Percentiles rank a stretch among this genome's conserved stretches.
Evolutionary conservation across 148 eudicot species (phyloP).

Genomic region (Persicaria maculosa): DNA sequence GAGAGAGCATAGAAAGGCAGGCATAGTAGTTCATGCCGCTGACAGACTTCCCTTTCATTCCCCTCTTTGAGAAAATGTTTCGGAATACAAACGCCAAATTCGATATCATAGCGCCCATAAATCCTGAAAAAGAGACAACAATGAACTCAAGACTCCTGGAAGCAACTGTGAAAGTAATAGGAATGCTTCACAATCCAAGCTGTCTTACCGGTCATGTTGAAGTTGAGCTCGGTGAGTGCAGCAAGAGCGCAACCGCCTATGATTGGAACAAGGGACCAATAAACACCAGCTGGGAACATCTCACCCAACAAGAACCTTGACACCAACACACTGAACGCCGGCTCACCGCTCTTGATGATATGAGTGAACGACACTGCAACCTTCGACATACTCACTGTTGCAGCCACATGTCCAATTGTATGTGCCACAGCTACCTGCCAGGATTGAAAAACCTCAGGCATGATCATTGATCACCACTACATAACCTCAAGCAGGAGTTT

Average conservation of each 20-base stretch:
- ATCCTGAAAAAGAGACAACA: conserved; percentile 40
- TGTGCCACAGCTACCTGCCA: conserved; percentile 93
- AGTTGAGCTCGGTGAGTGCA: conserved; percentile 91
- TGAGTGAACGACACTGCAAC: conserved; percentile 97
- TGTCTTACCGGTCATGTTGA: conserved; percentile 80
- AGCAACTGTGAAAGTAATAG: background rate
- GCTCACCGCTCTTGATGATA: conserved; percentile 94
- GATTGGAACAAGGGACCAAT: conserved; percentile 79
- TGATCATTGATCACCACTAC: too few relatives aligned
- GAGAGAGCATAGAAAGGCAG: conserved; percentile 66
- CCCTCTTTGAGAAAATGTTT: conserved; percentile 80
- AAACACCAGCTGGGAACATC: conserved; percentile 65
- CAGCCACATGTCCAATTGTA: conserved; percentile 96
- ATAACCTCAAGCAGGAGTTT: too few relatives aligned
- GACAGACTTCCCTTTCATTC: conserved; percentile 83
- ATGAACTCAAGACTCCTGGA: conserved; percentile 13
- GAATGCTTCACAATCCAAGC: too few relatives aligned
- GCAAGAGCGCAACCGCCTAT: conserved; percentile 92
- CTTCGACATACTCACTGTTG: conserved; percentile 98
- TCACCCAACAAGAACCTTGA: conserved; percentile 85
- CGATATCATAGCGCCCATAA: conserved; percentile 83
- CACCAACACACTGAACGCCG: conserved; percentile 93
- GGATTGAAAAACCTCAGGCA: background rate
- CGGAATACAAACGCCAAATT: conserved; percentile 79
- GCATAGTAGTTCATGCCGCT: conserved; percentile 92